Base-by-base conservation (phyloP, 225 moss, liverwort and hornwort genomes). In the Pseudoscleropodium purum region DNA sequence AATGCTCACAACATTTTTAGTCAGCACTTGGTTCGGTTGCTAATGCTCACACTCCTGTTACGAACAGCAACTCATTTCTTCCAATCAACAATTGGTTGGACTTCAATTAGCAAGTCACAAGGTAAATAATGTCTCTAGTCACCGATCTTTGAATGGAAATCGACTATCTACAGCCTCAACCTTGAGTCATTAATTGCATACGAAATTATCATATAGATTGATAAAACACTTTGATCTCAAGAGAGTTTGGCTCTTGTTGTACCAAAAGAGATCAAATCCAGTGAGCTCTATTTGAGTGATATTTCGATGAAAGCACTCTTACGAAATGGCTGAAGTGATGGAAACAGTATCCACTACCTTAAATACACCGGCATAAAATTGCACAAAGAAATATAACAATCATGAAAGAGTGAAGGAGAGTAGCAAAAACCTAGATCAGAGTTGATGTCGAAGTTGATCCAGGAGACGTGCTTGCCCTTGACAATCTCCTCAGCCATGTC, bases 401-500 rank as follows among this genome's bases (percentile, higher is more conserved):
- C 65, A n/a, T 24, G 24, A 72, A 82, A 74, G 37, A 37, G 37
- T 33, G 52, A 45, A 45, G 54, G 21, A 77, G 57, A 54, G 82
- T 26, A 29, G 57, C 60, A 60, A 59, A 93, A 41, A 87, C 94
- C 94, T 26, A 94, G 83, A 74, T 94, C 94, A 8, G 90, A 62
- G 85, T 77, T 88, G 72, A 94, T 60, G 79, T 91, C 89, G 65
- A 93, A 94, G 81, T 79, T 93, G 87, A 93, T 93, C 85, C 87
- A 91, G 47, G 92, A 89, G 89, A 94, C 90, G 86, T 93, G 94
- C 82, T 91, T 84, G 69, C 79, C 87, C 56, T 68, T 87, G 56
- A 75, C 90, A 36, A 93, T 87, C 85, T 93, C 91, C 52, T 86
- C 79, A 64, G 91, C 80, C 94, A 94, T 94, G 79, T 94, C 90